Base-by-base conservation (phyloP, 2,329 filamentous ascomycete genomes). In the Blumeria hordei region DNA sequence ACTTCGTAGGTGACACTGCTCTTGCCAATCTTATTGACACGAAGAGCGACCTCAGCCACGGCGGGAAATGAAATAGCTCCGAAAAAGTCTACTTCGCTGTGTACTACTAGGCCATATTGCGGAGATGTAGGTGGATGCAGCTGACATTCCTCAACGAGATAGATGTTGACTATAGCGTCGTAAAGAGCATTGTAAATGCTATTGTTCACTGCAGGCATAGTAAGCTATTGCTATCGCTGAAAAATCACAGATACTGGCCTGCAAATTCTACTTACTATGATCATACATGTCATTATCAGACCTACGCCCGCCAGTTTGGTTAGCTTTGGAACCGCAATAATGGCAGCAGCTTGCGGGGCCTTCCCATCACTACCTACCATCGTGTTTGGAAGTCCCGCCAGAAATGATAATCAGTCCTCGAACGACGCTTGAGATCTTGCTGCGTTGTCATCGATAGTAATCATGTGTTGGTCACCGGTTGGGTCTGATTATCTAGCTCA, bases 1-100 rank as follows among this genome's bases (percentile, higher is more conserved):
- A 94, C 78, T 65, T 96, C 90, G 64, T 94, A 96, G 11, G 80
- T 85, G 8, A 94, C 88, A 63, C 87, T 94, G 32, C 85, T 87
- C 61, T 78, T 84, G 3, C 88, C 88, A 7, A 96, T 74, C 67
- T 83, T 88, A 60, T 83, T 84, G 37, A 94, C 87, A 11, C 88
- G 76, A 45, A 96, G 68, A 0, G 81, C 85, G 4, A 95, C 73
- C 61, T 95, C 86, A 0, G 93, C 76, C 3, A 88, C 74, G 37
- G 83, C 81, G 0, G 90, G 90, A 62, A 90, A 95, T 3, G 81
- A 77, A 44, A 92, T 79, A 0, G 84, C 82, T 0, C 80, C 78
- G 64, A 94, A 85, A 68, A 86, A 95, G 69, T 94, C 82, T 63
- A 82, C 88, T 65, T 88, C 81, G 1, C 85, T 83, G 64, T 88